phyloP scores from a whole-genome alignment of 805 yeast species.

The Scheffersomyces ergatensis region DNA sequence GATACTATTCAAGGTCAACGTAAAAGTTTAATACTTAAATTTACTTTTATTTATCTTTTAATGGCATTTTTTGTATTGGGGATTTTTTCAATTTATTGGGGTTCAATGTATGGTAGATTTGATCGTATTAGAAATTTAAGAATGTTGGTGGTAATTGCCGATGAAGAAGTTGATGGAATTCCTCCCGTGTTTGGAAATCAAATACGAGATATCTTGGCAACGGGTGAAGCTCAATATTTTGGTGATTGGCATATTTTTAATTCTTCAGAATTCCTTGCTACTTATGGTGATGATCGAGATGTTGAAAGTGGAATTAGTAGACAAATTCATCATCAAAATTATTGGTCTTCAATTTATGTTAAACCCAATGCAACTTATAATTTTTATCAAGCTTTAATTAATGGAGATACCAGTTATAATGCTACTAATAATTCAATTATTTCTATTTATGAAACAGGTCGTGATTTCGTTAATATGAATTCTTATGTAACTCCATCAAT shows the following conservation, averaged over 20 bases:
- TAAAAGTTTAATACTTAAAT: conserved; percentile 12
- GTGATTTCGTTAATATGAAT: conserved; percentile 54
- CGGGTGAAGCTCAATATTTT: conserved; percentile 14
- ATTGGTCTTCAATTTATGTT: conserved; percentile 64
- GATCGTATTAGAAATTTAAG: conserved; percentile 27
- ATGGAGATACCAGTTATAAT: conserved; percentile 26
- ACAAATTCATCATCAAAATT: conserved; percentile 51
- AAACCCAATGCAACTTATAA: conserved; percentile 44
- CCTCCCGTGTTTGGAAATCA: conserved; percentile 52
- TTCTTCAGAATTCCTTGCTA: conserved; percentile 20
- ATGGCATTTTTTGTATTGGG: conserved; percentile 34
- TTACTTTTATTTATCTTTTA: conserved; percentile 18
- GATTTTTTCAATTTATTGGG: conserved; percentile 41
- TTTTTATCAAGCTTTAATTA: conserved; percentile 37
- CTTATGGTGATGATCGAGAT: conserved; percentile 21
- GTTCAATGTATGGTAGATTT: conserved; percentile 29
- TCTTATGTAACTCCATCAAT: conserved; percentile 42
- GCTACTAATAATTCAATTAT: conserved; percentile 29
- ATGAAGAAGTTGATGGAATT: conserved; percentile 12
- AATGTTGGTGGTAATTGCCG: conserved; percentile 35
- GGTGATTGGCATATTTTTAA: conserved; percentile 39
- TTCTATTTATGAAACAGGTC: conserved; percentile 58
- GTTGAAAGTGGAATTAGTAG: conserved; percentile 38
- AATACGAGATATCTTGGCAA: conserved; percentile 25
- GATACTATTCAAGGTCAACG: conserved; percentile 20